Percentiles rank a stretch among this genome's conserved stretches.
These are phyloP conservation scores for Saturnispora diversa DNA, from an alignment of 805 yeast species.

Conservation along the genomic window DNA sequence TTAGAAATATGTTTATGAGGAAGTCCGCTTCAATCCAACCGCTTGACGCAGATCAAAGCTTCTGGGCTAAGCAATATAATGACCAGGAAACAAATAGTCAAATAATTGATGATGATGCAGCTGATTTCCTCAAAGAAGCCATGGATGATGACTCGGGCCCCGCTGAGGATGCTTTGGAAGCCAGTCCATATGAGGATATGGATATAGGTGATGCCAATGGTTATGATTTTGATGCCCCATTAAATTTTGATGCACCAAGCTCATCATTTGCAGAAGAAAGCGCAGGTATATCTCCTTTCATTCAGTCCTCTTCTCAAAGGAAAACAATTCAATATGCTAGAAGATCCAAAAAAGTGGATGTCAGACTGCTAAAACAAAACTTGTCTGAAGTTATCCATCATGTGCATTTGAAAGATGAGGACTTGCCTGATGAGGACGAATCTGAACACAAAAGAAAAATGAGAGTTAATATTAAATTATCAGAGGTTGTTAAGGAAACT, in stretches of 20 bases:
- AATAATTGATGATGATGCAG: slow-evolving; percentile 19
- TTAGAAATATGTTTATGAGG: slow-evolving; percentile 17
- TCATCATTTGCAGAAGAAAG: not conserved
- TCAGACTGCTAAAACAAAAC: slow-evolving; percentile 62
- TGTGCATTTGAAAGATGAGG: not conserved
- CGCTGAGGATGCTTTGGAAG: slow-evolving; percentile 11
- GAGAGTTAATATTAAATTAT: slow-evolving; percentile 15
- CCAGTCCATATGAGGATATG: slow-evolving; percentile 27
- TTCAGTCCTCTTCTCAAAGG: slow-evolving; percentile 2
- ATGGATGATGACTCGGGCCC: slow-evolving; percentile 11
- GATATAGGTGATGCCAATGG: slow-evolving; percentile 21
- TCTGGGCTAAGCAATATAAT: slow-evolving; percentile 61
- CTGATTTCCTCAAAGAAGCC: slow-evolving; percentile 12
- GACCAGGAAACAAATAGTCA: slow-evolving; percentile 23
- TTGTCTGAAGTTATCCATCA: slow-evolving; percentile 51
- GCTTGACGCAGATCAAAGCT: slow-evolving; percentile 49
- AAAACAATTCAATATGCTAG: slow-evolving; percentile 53
- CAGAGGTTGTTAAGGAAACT: slow-evolving; percentile 23
- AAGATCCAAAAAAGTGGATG: slow-evolving; percentile 73
- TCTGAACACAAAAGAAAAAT: slow-evolving; percentile 1
- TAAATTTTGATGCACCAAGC: not conserved
- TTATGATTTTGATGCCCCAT: slow-evolving; percentile 16
- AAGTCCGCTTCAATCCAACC: not conserved
- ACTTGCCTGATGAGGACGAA: not conserved
- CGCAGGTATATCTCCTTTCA: not conserved